phyloP scores from a whole-genome alignment of 2,329 filamentous ascomycete species.

The Calonectria honghensis region DNA sequence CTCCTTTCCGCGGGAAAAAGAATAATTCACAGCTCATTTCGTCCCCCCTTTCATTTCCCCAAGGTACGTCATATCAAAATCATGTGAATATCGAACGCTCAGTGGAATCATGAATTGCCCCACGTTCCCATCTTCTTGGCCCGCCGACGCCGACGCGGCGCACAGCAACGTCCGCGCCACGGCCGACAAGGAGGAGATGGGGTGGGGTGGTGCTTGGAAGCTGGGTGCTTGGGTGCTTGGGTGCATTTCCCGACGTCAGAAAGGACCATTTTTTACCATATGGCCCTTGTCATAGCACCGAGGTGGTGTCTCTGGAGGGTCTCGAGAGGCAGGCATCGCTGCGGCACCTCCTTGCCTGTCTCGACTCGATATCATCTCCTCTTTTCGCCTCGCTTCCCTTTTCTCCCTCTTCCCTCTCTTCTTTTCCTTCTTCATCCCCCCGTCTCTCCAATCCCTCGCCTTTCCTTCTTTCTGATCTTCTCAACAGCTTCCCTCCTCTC shows the following conservation, averaged over 20 bases:
- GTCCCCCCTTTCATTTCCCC: background rate
- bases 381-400: constrained; percentile 42
- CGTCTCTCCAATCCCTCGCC: background rate
- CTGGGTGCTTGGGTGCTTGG: constrained; percentile 2
- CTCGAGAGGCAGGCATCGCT: constrained; percentile 9
- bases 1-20: background rate
- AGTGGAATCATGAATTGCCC: constrained; percentile 53
- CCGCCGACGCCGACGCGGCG: constrained; percentile 45
- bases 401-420: constrained; percentile 1
- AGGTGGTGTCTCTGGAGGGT: constrained; percentile 7
- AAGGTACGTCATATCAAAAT: constrained; percentile 44
- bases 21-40: background rate
- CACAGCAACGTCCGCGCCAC: constrained; percentile 44
- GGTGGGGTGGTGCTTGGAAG: constrained; percentile 7
- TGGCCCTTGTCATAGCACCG: constrained; percentile 34
- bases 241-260: constrained; percentile 35
- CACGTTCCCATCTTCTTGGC: constrained; percentile 41
- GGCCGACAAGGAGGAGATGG: constrained; percentile 25
- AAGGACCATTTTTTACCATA: constrained; percentile 31
- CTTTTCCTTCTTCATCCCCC: constrained; percentile 1
- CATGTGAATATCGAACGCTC: constrained; percentile 44
- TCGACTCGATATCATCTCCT: constrained; percentile 39
- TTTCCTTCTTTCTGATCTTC: constrained; percentile 36
- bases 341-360: constrained; percentile 3
- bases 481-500: constrained; percentile 16